phyloP scores from a whole-genome alignment of 1,284 basidiomycete genomes.

The Inonotus obliquus region DNA sequence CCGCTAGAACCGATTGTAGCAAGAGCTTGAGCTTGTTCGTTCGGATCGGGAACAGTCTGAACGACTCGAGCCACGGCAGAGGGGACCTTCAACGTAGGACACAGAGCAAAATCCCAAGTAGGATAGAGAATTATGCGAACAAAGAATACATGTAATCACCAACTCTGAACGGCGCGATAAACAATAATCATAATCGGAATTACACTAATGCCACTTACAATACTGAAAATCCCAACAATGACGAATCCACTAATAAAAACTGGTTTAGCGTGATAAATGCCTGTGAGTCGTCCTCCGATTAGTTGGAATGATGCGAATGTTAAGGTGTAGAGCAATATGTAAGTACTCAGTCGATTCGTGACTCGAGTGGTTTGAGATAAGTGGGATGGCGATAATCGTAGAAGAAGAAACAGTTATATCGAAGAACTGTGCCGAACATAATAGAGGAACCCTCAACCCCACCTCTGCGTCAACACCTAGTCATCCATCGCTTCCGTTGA shows the following conservation, averaged over 20 bases:
- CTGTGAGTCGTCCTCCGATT: constrained; percentile 21
- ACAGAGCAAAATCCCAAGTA: neutral
- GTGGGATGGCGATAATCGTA: constrained; percentile 2
- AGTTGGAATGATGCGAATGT: constrained; percentile 41
- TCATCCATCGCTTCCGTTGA: too few relatives aligned
- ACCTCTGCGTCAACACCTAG: neutral
- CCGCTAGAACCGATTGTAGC: constrained; percentile 42
- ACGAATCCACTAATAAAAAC: too few relatives aligned
- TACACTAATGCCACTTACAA: neutral
- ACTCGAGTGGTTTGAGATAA: constrained; percentile 26
- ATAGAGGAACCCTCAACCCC: constrained; percentile 30
- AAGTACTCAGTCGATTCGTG: constrained; percentile 38
- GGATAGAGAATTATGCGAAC: neutral
- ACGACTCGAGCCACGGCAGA: constrained; percentile 45
- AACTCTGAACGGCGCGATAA: constrained; percentile 38
- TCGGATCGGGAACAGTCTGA: constrained; percentile 39
- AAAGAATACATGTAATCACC: too few relatives aligned
- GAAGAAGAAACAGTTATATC: constrained; percentile 26
- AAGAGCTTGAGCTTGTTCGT: constrained; percentile 42
- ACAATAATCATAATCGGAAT: constrained; percentile 31
- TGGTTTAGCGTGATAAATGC: neutral
- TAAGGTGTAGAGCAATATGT: too few relatives aligned
- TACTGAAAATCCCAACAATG: constrained; percentile 3
- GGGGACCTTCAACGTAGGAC: constrained; percentile 39
- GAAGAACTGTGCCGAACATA: constrained; percentile 45